phyloP scores from a whole-genome alignment of 2,329 filamentous ascomycete species.

The Tolypocladium album region DNA sequence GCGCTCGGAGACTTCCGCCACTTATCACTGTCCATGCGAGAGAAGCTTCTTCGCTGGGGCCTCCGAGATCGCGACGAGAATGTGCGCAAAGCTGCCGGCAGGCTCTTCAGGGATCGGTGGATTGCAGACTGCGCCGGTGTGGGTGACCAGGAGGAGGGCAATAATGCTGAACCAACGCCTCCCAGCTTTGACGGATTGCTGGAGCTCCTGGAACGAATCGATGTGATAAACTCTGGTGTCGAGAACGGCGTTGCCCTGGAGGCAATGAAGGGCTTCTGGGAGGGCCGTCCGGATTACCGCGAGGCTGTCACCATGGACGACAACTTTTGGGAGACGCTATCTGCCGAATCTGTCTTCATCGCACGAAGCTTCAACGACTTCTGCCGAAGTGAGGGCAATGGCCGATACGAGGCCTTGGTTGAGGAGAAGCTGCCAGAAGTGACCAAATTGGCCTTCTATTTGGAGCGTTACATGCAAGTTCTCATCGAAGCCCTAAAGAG shows the following conservation, averaged over 20 bases:
- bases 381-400: slow-evolving; percentile 63
- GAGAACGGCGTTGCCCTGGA: slow-evolving; percentile 86
- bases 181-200: slow-evolving; percentile 75
- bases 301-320: slow-evolving; percentile 64
- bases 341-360: slow-evolving; percentile 81
- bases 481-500: slow-evolving; percentile 54
- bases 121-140: slow-evolving; percentile 84
- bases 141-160: slow-evolving; percentile 46
- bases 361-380: slow-evolving; percentile 91
- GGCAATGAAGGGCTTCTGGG: slow-evolving; percentile 95
- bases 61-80: slow-evolving; percentile 88
- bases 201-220: slow-evolving; percentile 87
- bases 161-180: slow-evolving; percentile 42
- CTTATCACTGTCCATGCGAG: slow-evolving; percentile 83
- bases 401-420: slow-evolving; percentile 62
- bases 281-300: slow-evolving; percentile 73
- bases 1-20: slow-evolving; percentile 90
- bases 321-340: slow-evolving; percentile 68
- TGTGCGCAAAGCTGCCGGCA: slow-evolving; percentile 82
- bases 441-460: slow-evolving; percentile 76
- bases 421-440: slow-evolving; percentile 96
- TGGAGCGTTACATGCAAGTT: slow-evolving; percentile 68
- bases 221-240: slow-evolving; percentile 80
- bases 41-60: slow-evolving; percentile 92
- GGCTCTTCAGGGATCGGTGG: slow-evolving; percentile 91